Evolutionary conservation across 768 basidiomycete genomes (phyloP), one percentile per base, ranked within the genome.

Genomic region (Crassisporium funariophilum): DNA sequence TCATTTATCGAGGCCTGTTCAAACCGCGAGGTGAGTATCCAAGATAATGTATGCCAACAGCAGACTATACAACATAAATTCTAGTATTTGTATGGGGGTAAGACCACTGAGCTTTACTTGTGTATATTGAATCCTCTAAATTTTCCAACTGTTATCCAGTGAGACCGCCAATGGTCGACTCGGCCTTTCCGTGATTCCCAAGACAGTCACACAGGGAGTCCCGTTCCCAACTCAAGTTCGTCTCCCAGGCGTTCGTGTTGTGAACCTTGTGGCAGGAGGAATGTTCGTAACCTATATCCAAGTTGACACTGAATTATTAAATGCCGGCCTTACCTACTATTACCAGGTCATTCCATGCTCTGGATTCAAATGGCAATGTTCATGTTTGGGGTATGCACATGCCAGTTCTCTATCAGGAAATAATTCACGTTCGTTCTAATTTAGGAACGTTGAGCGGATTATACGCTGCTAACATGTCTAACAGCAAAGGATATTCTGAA

Each of bases 331-430:
- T n/a, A n/a, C n/a, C n/a, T 33, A 43, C 12, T 20, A 19, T 12
- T 25, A 16, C 22, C 48, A 93, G 90, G 90, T 89, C 85, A 23
- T 95, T 92, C 65, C 86, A 92, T 58, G 91, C 89, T 2, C 67
- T 95, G 31, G 88, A 93, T 63, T 83, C 88, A 1, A 64, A 77
- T 39, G 92, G 92, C 5, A 65, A 69, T 23, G 66, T 95, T 17
- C 77, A 84, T 58, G 84, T 84, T n/a, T 95, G 92, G 90, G 93
- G 90, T 88, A 56, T 48, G 71, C 59, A n/a, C 35, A 1, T 11
- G 39, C 24, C 22, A 20, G 37, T 36, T 37, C 37, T 38, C 37
- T 44, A 3, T 10, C 20, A 36, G 1, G 20, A 29, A 20, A 40
- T n/a, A 23, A 9, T 44, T 27, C 7, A 21, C 22, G 47, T 1